phyloP scores from a whole-genome alignment of 768 basidiomycete species.

The Auricularia sp. region DNA sequence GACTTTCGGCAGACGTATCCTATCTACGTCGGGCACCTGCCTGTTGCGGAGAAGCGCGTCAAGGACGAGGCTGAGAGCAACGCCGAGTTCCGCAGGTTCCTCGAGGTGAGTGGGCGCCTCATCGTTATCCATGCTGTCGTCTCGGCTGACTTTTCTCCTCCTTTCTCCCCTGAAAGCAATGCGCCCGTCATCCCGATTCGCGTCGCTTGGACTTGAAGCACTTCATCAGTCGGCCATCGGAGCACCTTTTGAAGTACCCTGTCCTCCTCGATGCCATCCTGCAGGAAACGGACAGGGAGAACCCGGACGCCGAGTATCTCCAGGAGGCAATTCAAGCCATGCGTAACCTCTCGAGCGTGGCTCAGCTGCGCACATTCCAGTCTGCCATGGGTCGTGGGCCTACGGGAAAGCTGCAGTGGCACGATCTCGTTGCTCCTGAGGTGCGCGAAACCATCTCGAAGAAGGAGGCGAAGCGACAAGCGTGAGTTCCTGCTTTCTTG shows the following conservation, averaged over 20 bases:
- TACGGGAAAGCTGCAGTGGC: slow-evolving; percentile 81
- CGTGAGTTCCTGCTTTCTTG: slow-evolving; percentile 39
- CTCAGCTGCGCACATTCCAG: slow-evolving; percentile 85
- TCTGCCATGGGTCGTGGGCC: slow-evolving; percentile 75
- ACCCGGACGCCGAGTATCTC: slow-evolving; percentile 76
- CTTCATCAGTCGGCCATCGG: slow-evolving; percentile 67
- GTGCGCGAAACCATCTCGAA: slow-evolving; percentile 51
- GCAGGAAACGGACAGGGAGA: slow-evolving; percentile 69
- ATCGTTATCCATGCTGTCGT: too few relatives aligned
- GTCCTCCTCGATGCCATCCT: slow-evolving; percentile 77
- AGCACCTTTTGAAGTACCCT: slow-evolving; percentile 79
- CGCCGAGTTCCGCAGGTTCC: slow-evolving; percentile 68
- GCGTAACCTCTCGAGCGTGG: slow-evolving; percentile 67
- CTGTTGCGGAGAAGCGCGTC: slow-evolving; percentile 74
- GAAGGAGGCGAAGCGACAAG: slow-evolving; percentile 73
- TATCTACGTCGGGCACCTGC: slow-evolving; percentile 59
- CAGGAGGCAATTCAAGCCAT: slow-evolving; percentile 79
- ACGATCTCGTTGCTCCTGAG: slow-evolving; percentile 71
- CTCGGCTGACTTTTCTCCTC: slow-evolving; percentile 11
- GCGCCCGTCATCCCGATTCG: slow-evolving; percentile 42
- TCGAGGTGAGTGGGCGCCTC: slow-evolving; percentile 49
- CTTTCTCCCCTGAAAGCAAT: slow-evolving; percentile 28
- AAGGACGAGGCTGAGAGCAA: slow-evolving; percentile 82
- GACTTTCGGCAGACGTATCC: slow-evolving; percentile 36
- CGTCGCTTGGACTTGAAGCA: slow-evolving; percentile 65